Conservation (phyloP, 2,329 filamentous ascomycete genomes). For the Dichotomopilus funicola region DNA sequence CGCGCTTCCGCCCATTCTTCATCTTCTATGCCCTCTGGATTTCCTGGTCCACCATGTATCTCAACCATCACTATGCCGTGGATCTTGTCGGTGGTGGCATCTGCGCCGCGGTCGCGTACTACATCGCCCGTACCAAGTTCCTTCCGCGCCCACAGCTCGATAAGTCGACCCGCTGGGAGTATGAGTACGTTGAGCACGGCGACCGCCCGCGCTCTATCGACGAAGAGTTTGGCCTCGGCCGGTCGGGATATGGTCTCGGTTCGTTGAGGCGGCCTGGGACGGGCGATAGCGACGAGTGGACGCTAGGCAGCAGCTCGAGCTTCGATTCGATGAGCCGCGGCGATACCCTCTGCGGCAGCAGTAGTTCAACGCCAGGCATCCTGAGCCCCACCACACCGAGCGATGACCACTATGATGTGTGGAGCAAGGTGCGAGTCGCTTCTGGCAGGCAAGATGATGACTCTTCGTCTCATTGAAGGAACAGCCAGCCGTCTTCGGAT, state of each 20-base stretch:
- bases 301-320: conserved; percentile 74
- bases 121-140: conserved; percentile 72
- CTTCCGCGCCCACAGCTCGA: conserved; percentile 75
- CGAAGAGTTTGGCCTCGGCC: conserved; percentile 41
- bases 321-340: conserved; percentile 42
- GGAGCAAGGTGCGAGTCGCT: conserved; percentile 33
- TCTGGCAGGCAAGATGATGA: conserved; percentile 39
- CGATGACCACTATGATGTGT: conserved; percentile 35
- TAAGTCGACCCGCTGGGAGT: conserved; percentile 89
- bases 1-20: conserved; percentile 71
- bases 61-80: conserved; percentile 94
- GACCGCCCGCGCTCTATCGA: conserved; percentile 41
- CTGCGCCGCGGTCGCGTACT: conserved; percentile 71
- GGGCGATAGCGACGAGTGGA: conserved; percentile 79
- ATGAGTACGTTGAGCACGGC: conserved; percentile 85
- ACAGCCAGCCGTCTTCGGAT: neutral
- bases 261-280: conserved; percentile 28
- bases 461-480: conserved; percentile 10
- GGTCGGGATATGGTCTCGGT: conserved; percentile 38
- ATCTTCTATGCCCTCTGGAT: conserved; percentile 84
- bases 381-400: conserved; percentile 45
- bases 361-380: conserved; percentile 43
- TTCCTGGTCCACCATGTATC: conserved; percentile 98
- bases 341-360: conserved; percentile 40
- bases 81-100: conserved; percentile 83